Base-by-base conservation (phyloP, 306 rosid species). In the Ormosia emarginata region DNA sequence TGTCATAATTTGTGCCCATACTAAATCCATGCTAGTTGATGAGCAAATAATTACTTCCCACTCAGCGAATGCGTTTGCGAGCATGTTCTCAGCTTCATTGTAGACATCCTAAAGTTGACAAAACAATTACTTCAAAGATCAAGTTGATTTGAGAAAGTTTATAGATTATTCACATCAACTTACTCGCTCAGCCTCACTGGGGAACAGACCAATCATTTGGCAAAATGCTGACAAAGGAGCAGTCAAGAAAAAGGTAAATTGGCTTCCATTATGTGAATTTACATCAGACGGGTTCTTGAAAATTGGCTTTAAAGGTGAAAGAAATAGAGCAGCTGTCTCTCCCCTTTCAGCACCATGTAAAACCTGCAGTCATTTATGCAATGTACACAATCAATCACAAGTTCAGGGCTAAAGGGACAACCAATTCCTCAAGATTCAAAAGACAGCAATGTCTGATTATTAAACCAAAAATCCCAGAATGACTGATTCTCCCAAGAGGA, bases 301-400 rank as follows among this genome's bases (percentile, higher is more conserved):
- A 77, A 88, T 85, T 1, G 93, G 89, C 81, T 81, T 91, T 87
- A 90, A 86, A 78, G 96, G 99, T 78, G 99, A 96, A 69, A 96
- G 97, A 87, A 96, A 89, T 52, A 96, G 74, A 77, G 97, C 97
- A 81, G 94, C 90, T 0, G 89, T 85, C 84, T 96, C 98, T 67
- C 98, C 99, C 85, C 97, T 90, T 83, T 96, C 98, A 7, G 91
- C 92, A 34, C 99, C 99, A 61, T 92, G 95, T 71, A 96, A 74
- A 83, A 88, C 92, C 99, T 96, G 91, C 78, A 89, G 84, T 72
- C 70, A 68, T 53, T 8, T 64, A 66, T 29, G 24, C 24, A 24
- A 50, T 3, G 71, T 33, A 59, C 63, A 85, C 40, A 74, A 58
- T 68, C 59, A 43, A 74, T 77, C 65, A 71, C 49, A 66, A 71